phyloP scores from a whole-genome alignment of 202 grass and related monocot genomes.

The Digitaria exilis region DNA sequence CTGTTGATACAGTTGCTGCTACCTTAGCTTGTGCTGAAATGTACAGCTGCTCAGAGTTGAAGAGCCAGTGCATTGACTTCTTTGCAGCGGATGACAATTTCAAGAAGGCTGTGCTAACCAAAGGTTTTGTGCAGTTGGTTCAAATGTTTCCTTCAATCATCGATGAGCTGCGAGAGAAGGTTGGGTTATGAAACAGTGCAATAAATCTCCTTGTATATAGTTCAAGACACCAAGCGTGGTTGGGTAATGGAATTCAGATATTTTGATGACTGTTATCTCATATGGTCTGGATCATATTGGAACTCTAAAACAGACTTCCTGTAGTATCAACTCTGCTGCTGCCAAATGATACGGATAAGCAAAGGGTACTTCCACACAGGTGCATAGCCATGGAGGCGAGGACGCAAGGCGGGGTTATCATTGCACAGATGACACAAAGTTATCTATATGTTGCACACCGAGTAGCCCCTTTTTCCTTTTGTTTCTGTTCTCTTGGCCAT shows the following conservation, averaged over 20 bases:
- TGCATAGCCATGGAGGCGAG: too few relatives aligned
- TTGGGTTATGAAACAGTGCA: not conserved
- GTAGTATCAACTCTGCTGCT: too few relatives aligned
- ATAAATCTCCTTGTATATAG: not conserved
- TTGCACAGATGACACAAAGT: too few relatives aligned
- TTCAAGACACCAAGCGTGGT: not conserved
- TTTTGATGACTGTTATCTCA: too few relatives aligned
- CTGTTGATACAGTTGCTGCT: not conserved
- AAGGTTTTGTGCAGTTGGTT: not conserved
- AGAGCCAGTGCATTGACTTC: slow-evolving; percentile 17
- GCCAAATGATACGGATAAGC: too few relatives aligned
- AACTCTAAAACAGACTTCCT: too few relatives aligned
- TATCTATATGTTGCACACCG: too few relatives aligned
- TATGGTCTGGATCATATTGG: too few relatives aligned
- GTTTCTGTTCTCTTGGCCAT: too few relatives aligned
- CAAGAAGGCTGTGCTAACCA: not conserved
- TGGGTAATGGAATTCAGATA: not conserved
- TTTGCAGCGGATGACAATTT: not conserved
- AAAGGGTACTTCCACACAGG: too few relatives aligned
- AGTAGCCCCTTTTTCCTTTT: too few relatives aligned
- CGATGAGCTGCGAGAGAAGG: not conserved
- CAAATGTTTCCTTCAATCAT: not conserved
- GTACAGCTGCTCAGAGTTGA: slow-evolving; percentile 3
- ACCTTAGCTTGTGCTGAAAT: not conserved
- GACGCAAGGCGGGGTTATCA: too few relatives aligned